Conservation (phyloP, 129 eudicot genomes). For the Oenanthe sinensis region DNA sequence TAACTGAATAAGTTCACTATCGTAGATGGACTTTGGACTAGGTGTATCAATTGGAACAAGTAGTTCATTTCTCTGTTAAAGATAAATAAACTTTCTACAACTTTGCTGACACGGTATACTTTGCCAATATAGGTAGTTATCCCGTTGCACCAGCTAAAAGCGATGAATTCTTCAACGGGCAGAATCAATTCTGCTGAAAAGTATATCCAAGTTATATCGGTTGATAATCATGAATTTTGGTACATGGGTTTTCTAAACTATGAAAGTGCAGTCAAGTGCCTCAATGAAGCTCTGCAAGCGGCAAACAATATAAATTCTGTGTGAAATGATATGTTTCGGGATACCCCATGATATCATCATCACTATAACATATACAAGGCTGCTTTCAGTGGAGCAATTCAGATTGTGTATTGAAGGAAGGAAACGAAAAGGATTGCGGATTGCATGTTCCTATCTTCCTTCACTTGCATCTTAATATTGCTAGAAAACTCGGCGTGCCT, state of each 20-base stretch:
- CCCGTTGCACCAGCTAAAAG: constrained; percentile 76
- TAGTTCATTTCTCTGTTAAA: neutral
- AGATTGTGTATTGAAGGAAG: neutral
- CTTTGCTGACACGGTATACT: neutral
- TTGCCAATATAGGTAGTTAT: constrained; percentile 49
- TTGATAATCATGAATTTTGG: constrained; percentile 92
- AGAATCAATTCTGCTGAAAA: constrained; percentile 65
- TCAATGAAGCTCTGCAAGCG: constrained; percentile 42
- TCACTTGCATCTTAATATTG: neutral
- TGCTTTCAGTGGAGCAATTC: neutral
- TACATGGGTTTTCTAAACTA: constrained; percentile 78
- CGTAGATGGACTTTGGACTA: neutral
- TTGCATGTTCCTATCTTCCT: neutral
- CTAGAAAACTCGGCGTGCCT: neutral
- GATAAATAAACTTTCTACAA: neutral
- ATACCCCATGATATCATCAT: neutral
- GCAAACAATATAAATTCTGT: constrained; percentile 30
- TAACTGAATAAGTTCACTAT: neutral
- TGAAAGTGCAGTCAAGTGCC: constrained; percentile 55
- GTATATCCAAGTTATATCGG: constrained; percentile 68
- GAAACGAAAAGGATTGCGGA: neutral
- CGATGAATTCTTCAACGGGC: constrained; percentile 60
- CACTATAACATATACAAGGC: neutral
- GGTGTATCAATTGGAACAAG: neutral
- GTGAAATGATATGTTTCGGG: constrained; percentile 20